Base-by-base conservation (phyloP, 768 basidiomycete genomes). In the Coprinellus micaceus region DNA sequence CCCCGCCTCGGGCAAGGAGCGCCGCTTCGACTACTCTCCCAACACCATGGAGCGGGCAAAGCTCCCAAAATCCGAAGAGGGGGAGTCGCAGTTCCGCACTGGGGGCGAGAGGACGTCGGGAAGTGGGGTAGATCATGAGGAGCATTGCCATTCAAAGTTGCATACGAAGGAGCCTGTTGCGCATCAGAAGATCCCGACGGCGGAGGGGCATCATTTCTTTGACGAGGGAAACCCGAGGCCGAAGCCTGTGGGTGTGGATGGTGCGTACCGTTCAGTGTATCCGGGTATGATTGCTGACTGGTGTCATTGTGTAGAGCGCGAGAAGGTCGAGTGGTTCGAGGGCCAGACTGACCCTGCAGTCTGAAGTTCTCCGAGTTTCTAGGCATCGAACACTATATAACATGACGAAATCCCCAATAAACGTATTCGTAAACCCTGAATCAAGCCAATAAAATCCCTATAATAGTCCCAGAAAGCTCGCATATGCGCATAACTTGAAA, bases 1-100 rank as follows among this genome's bases (percentile, higher is more conserved):
- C 30, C 81, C 82, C 21, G 66, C 59, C 4, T n/a, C n/a, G n/a
- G n/a, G n/a, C n/a, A n/a, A n/a, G n/a, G 60, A 62, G 2, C 61
- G 66, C 1, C 56, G 69, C 2, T 61, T 68, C 21, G 75, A 79
- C 61, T 81, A 79, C 67, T 68, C 61, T 52, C 63, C 75, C 0
- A 70, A 71, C 13, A 70, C 69, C 3, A 74, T 77, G 50, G 74
- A 77, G 53, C 70, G 61, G 53, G 47, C 58, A 15, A 57, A 56
- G 54, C 59, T 61, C 36, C 66, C 52, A 44, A 61, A 54, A 28
- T 57, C 24, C 24, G 54, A 58, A 41, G 64, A 57, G 24, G 60
- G 50, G 24, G 58, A 48, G 3, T 58, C 48, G 52, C 58, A 63
- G 29, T 57, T 61, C 39, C 53, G 54, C 30, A 61, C 48, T 26